Percentiles rank a stretch among this genome's conserved stretches.
Evolutionary conservation across 495 filamentous ascomycete species (phyloP).

Genomic region (Talaromyces ruber): DNA sequence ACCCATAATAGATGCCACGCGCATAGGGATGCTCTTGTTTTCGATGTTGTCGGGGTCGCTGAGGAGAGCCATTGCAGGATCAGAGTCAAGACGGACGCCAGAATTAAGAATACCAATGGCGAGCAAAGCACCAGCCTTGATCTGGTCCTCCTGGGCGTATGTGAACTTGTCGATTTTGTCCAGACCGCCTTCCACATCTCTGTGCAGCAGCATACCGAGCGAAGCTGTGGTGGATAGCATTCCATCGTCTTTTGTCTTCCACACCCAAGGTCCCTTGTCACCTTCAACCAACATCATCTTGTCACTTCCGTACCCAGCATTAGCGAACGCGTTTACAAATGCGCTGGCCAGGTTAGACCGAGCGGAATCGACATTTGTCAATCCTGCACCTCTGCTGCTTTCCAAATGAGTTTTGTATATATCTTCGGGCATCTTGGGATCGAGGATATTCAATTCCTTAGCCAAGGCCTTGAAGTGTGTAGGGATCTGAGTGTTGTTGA

Average conservation of each 20-base stretch:
- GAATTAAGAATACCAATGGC: slow-evolving; percentile 91
- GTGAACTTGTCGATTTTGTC: slow-evolving; percentile 92
- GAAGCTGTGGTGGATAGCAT: slow-evolving; percentile 96
- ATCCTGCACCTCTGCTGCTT: slow-evolving; percentile 79
- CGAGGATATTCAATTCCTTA: slow-evolving; percentile 94
- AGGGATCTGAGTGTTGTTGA: slow-evolving; percentile 79
- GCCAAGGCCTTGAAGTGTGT: slow-evolving; percentile 90
- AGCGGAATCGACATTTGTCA: slow-evolving; percentile 92
- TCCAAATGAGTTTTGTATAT: slow-evolving; percentile 99
- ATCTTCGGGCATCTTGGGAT: slow-evolving; percentile 94
- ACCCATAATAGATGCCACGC: slow-evolving; percentile 85
- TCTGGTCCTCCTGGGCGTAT: slow-evolving; percentile 70
- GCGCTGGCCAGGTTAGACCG: slow-evolving; percentile 91
- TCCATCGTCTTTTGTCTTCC: slow-evolving; percentile 97
- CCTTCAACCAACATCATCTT: slow-evolving; percentile 87
- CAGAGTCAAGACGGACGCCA: slow-evolving; percentile 75
- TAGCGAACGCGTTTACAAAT: slow-evolving; percentile 95
- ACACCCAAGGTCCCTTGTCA: slow-evolving; percentile 87
- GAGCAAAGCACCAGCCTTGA: slow-evolving; percentile 82
- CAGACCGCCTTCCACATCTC: slow-evolving; percentile 83
- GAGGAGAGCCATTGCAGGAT: slow-evolving; percentile 81
- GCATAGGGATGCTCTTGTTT: slow-evolving; percentile 65
- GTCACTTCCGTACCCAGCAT: slow-evolving; percentile 89
- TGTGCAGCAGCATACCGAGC: slow-evolving; percentile 77
- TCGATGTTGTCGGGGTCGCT: slow-evolving; percentile 67